Evolutionary conservation across 306 rosid genomes (phyloP).

Genomic region (Vicia sativa): DNA sequence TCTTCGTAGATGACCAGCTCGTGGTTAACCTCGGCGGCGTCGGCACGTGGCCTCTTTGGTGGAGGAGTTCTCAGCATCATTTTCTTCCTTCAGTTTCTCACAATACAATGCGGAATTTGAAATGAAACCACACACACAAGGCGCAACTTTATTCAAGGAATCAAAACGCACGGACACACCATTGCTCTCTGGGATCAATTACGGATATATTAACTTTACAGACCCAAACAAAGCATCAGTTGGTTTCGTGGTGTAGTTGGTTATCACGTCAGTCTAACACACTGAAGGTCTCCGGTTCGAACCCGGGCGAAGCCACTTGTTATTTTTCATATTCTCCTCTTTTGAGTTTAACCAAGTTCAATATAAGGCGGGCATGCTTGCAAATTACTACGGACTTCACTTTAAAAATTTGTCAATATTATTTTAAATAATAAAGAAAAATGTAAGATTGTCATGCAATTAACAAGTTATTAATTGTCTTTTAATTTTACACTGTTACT

Average conservation of each 20-base stretch:
- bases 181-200: neutral
- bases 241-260: conserved; percentile 54
- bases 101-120: neutral
- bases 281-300: conserved; percentile 86
- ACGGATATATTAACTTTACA: neutral
- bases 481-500: too few species aligned
- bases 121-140: neutral
- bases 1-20: conserved; percentile 85
- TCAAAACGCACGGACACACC: neutral
- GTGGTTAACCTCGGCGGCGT: conserved; percentile 1
- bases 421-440: too few species aligned
- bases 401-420: too few species aligned
- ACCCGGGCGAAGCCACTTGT: conserved; percentile 68
- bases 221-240: rapidly evolving
- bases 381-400: too few species aligned
- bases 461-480: too few species aligned
- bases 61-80: conserved; percentile 90
- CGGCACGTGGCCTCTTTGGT: conserved; percentile 71
- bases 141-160: conserved; percentile 19
- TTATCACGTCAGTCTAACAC: conserved; percentile 69
- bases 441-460: too few species aligned
- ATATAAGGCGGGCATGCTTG: too few species aligned
- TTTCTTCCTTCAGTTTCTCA: conserved; percentile 13
- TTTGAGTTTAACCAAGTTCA: too few species aligned
- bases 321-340: too few species aligned